A percentile compares a stretch with the other conserved stretches of the same genome.
These are phyloP conservation scores for Vicia villosa DNA, from an alignment of 306 rosid genomes.

Conservation along the genomic window DNA sequence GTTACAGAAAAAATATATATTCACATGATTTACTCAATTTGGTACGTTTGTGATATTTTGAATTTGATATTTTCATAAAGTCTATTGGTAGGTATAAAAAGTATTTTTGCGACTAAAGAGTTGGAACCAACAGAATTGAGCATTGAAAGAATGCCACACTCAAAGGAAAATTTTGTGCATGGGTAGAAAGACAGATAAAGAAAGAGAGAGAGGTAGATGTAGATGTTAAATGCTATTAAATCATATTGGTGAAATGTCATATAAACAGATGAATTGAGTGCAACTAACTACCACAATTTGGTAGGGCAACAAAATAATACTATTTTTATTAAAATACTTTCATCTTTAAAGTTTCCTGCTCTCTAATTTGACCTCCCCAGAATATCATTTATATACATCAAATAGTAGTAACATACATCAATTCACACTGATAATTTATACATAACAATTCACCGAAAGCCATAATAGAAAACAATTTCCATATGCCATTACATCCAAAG, in stretches of 20 bases:
- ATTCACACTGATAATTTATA: too few relatives aligned
- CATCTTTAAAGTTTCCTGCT: too few relatives aligned
- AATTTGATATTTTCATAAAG: not conserved
- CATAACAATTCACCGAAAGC: not conserved
- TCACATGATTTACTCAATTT: too few relatives aligned
- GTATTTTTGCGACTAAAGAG: not conserved
- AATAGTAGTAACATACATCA: not conserved
- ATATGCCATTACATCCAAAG: conserved; percentile 1
- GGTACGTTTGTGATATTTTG: too few relatives aligned
- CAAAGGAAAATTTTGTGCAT: not conserved
- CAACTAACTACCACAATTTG: conserved; percentile 13
- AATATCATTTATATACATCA: not conserved
- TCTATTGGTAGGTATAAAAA: not conserved
- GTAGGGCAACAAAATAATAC: not conserved
- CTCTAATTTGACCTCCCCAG: not conserved
- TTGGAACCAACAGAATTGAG: not conserved
- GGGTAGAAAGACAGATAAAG: not conserved
- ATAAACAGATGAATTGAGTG: not conserved
- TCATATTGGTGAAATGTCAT: conserved; percentile 9
- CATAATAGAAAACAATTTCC: not conserved
- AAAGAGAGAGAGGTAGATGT: not conserved
- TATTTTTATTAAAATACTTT: too few relatives aligned
- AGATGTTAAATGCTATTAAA: conserved; percentile 5
- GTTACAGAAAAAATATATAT: too few relatives aligned
- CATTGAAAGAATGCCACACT: not conserved